Base-by-base conservation (phyloP, 2,329 filamentous ascomycete species). In the Hypoxylon sp. region DNA sequence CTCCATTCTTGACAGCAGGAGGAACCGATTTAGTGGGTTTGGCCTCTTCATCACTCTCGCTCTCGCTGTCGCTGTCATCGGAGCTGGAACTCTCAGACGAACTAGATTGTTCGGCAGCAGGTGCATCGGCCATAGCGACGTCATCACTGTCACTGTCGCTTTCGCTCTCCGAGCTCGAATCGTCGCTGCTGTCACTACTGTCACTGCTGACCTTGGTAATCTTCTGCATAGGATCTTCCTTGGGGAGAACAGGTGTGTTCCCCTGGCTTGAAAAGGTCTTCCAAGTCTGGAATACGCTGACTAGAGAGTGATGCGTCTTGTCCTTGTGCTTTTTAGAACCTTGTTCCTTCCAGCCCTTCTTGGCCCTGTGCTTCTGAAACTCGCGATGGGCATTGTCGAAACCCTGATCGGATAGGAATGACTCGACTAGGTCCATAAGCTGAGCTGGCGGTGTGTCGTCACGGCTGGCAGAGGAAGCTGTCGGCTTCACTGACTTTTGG, bases 401-500 rank as follows among this genome's bases (percentile, higher is more conserved):
- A n/a, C 87, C 85, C 76, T 91, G 84, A 47, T 90, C 84, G 43
- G 84, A 83, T 52, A 94, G 83, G 77, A 93, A 94, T 21, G 80
- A 78, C 67, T 88, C 87, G 72, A 94, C 84, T 14, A 92, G 81
- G 65, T 88, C 86, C 74, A 94, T 81, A 34, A 94, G 81, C 77
- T 91, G 84, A 27, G 84, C 78, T 3, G 90, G 85, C 14, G 67
- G 67, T 16, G 19, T 39, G 8, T 25, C 87, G 83, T 48, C 81
- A 76, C 77, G 63, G 55, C 57, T 48, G 46, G 64, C 41, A 11
- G 69, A 56, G 0, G 70, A 16, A 19, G 63, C 52, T 30, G 62
- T 54, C n/a, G 65, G 48, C 14, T 53, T 53, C 8, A 8, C 37
- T 41, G 37, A 16, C 66, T 74, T 75, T 32, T 47, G 16, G 6